Base-by-base conservation (phyloP, 176 grass and related monocot genomes). In the Oryza punctata region DNA sequence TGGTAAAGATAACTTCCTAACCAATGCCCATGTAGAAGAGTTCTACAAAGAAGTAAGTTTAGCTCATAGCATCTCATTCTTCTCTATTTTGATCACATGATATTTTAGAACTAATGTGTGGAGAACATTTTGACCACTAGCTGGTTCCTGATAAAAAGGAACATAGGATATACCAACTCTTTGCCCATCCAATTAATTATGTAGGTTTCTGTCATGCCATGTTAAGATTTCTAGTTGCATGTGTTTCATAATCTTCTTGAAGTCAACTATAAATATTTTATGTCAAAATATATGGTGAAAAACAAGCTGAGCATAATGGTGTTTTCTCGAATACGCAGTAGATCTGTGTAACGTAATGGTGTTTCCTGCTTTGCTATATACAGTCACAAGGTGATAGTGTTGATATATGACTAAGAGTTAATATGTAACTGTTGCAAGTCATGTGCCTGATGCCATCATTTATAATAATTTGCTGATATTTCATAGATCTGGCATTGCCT, bases 11-110 rank as follows among this genome's bases (percentile, higher is more conserved):
- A 81, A 66, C 77, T 26, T 66, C 35, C 35, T 77, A 71, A 70
- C 47, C 33, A 24, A 76, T 71, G 46, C 29, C 57, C 10, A 68
- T 35, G 37, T 67, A n/a, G 57, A 61, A 72, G 82, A 79, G 2
- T 76, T 89, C 47, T 81, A 5, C 24, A 54, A 70, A 77, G 78
- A 85, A 35, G 88, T 89, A 89, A 85, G 83, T 63, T 81, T 28
- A 27, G 16, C 45, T 40, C 57, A 50, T 67, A 66, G 13, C 15
- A 15, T 69, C 18, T 46, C 5, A 19, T 73, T 72, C 6, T 88
- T 83, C 54, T 30, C 29, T 72, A 26, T 35, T 40, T 88, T 33
- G 25, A 59, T 71, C 30, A 66, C 1, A 0, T 35, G 41, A 23
- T 41, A 37, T 28, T 78, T 72, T 66, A 12, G 45, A 69, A 59